Percentiles rank a stretch among this genome's conserved stretches.
Evolutionary conservation across 176 grass and related monocot genomes (phyloP).

Genomic region (Ananas comosus): DNA sequence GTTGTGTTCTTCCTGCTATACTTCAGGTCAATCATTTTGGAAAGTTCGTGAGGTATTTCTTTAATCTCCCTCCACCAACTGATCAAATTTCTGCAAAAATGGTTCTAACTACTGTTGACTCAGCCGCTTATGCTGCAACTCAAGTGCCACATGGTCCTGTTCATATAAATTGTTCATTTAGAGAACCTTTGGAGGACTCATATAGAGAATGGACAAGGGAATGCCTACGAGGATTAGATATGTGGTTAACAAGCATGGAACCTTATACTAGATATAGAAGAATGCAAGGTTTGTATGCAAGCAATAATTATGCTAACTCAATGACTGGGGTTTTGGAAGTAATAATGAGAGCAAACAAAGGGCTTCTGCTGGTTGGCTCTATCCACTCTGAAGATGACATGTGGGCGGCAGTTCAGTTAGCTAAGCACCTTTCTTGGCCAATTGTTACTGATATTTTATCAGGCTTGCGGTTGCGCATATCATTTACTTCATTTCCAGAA

Average conservation of each 20-base stretch:
- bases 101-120: conserved; percentile 86
- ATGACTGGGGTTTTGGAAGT: conserved; percentile 53
- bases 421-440: conserved; percentile 82
- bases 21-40: conserved; percentile 91
- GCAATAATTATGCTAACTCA: conserved; percentile 30
- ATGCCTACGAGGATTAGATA: conserved; percentile 66
- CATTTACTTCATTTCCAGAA: conserved; percentile 39
- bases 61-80: conserved; percentile 66
- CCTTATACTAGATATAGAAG: conserved; percentile 79
- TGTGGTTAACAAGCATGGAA: conserved; percentile 51
- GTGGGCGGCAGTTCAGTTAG: conserved; percentile 56
- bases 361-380: conserved; percentile 73
- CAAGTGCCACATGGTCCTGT: conserved; percentile 65
- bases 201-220: conserved; percentile 43
- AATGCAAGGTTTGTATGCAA: conserved; percentile 34
- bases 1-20: background rate
- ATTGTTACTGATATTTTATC: conserved; percentile 80
- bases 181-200: conserved; percentile 69
- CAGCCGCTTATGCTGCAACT: conserved; percentile 63
- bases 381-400: conserved; percentile 69
- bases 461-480: conserved; percentile 64
- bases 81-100: conserved; percentile 65
- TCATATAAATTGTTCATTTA: conserved; percentile 85
- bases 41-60: conserved; percentile 66
- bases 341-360: conserved; percentile 49